A percentile compares a stretch with the other conserved stretches of the same genome.
Evolutionary conservation across 1,284 basidiomycete genomes (phyloP).

Genomic region (Tetrapyrgos nigripes): DNA sequence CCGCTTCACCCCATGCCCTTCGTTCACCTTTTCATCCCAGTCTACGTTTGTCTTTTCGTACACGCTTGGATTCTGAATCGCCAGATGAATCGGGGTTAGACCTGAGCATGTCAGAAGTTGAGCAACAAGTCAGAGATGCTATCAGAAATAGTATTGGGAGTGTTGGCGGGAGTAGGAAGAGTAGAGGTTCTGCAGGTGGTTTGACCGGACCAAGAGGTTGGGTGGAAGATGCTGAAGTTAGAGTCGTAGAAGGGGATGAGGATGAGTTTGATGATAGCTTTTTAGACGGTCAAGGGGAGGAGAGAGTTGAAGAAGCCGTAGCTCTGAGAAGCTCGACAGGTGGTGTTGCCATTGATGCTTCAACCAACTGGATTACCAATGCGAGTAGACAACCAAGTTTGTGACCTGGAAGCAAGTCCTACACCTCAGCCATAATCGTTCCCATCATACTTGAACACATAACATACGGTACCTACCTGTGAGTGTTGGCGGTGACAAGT

Average conservation of each 20-base stretch:
- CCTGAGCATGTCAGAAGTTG: not conserved
- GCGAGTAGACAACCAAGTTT: constrained; percentile 22
- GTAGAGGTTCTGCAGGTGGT: not conserved
- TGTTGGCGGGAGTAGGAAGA: not conserved
- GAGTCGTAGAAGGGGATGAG: constrained; percentile 7
- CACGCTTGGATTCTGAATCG: not conserved
- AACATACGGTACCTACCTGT: constrained; percentile 31
- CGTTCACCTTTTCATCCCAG: not conserved
- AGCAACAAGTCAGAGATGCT: not conserved
- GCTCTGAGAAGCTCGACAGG: no score
- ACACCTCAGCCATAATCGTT: constrained; percentile 25
- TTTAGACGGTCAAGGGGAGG: not conserved
- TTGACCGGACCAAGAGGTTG: not conserved
- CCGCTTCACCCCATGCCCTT: not conserved
- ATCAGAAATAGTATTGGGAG: not conserved
- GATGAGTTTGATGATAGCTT: not conserved
- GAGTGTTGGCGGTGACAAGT: not conserved
- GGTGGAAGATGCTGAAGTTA: constrained; percentile 6
- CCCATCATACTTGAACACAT: constrained; percentile 28
- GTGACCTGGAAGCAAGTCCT: no score
- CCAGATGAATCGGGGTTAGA: not conserved
- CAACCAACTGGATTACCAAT: constrained; percentile 32
- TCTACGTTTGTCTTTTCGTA: not conserved
- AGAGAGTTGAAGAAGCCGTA: no score
- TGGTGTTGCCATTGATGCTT: constrained; percentile 31